These are phyloP conservation scores for Magnusiomyces starmeri DNA, from an alignment of 1,139 yeast species.

Conservation along the genomic window DNA sequence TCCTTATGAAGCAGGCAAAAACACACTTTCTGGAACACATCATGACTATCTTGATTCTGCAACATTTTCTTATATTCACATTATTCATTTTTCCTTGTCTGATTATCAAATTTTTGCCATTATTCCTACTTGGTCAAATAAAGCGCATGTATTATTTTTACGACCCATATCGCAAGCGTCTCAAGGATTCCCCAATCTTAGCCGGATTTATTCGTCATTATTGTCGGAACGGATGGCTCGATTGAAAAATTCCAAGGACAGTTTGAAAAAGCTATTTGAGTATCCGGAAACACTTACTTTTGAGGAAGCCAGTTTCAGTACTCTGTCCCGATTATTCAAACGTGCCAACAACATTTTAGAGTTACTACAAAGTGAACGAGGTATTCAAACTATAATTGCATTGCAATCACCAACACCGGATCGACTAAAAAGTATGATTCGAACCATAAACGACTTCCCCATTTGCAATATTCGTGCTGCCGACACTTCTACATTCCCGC, in stretches of 20 bases:
- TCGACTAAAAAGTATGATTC: slow-evolving; percentile 27
- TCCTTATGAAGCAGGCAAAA: slow-evolving; percentile 15
- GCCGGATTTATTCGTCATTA: slow-evolving; percentile 49
- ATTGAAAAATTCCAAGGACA: slow-evolving; percentile 30
- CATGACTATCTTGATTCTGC: slow-evolving; percentile 38
- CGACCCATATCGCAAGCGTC: slow-evolving; percentile 65
- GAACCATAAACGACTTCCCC: slow-evolving; percentile 49
- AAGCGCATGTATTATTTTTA: slow-evolving; percentile 50
- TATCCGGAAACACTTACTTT: slow-evolving; percentile 24
- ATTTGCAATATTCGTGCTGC: slow-evolving; percentile 46
- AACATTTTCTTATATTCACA: slow-evolving; percentile 54
- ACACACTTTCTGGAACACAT: slow-evolving; percentile 4
- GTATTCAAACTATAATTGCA: slow-evolving; percentile 58
- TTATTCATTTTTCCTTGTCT: slow-evolving; percentile 67
- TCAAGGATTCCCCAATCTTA: slow-evolving; percentile 56
- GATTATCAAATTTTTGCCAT: slow-evolving; percentile 70
- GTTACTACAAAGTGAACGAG: slow-evolving; percentile 59
- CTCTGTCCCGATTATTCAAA: slow-evolving; percentile 24
- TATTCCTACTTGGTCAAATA: slow-evolving; percentile 58
- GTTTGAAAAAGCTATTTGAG: slow-evolving; percentile 24
- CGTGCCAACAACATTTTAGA: slow-evolving; percentile 39
- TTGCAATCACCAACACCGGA: slow-evolving; percentile 64
- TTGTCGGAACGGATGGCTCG: slow-evolving; percentile 43
- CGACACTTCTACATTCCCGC: slow-evolving; percentile 51
- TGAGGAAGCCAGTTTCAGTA: slow-evolving; percentile 16